Conservation (phyloP, 177 flowering plant genomes). For the Vitis hybrid region DNA sequence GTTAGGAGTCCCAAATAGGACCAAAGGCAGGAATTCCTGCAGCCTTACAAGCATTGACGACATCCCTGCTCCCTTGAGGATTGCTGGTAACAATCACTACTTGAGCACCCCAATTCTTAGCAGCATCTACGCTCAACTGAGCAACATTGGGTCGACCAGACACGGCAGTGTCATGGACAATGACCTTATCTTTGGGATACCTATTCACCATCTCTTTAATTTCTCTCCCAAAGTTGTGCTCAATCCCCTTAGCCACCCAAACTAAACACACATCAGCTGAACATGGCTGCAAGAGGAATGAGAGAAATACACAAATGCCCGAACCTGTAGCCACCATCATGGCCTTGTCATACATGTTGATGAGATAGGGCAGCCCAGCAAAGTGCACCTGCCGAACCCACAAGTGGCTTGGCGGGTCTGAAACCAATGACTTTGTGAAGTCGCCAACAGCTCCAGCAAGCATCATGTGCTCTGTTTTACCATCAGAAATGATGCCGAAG, state of each 20-base stretch:
- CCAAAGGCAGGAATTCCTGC: no score
- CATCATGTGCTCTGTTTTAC: conserved; percentile 39
- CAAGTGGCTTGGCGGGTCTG: conserved; percentile 35
- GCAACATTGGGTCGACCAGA: conserved; percentile 35
- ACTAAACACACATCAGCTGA: conserved; percentile 26
- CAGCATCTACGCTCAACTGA: conserved; percentile 29
- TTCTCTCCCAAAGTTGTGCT: conserved; percentile 35
- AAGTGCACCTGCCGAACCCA: conserved; percentile 42
- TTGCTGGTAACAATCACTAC: no score
- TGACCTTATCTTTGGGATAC: conserved; percentile 33
- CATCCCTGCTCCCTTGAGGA: no score
- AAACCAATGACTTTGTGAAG: conserved; percentile 38
- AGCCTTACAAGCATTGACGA: no score
- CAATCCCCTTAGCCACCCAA: conserved; percentile 37
- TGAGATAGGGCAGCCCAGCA: conserved; percentile 39
- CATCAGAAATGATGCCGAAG: conserved; percentile 45
- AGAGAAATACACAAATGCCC: conserved; percentile 38
- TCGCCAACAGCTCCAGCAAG: conserved; percentile 47
- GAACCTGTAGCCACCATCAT: conserved; percentile 43
- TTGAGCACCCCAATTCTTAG: no score
- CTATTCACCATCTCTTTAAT: conserved; percentile 31
- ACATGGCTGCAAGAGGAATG: conserved; percentile 36
- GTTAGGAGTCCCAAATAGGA: no score
- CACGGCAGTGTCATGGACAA: conserved; percentile 37
- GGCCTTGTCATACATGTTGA: conserved; percentile 32